Evolutionary conservation across 1,139 yeast species (phyloP), one percentile per base, ranked within the genome.

Genomic region (Sugiyamaella novakii): DNA sequence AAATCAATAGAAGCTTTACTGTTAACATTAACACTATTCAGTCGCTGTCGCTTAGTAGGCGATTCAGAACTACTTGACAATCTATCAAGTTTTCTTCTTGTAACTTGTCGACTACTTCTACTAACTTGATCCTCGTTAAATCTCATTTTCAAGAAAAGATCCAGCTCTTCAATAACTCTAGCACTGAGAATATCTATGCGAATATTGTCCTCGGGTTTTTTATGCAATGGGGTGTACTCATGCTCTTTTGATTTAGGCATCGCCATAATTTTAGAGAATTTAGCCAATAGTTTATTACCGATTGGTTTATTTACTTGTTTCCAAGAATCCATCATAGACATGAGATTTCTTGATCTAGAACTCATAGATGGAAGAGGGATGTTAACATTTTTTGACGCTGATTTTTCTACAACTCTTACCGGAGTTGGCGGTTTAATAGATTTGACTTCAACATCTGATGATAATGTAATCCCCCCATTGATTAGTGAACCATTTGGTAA

Each of bases 101-200:
- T 29, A 10, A 11, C 18, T 38, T 35, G 19, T 29, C 12, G n/a
- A 36, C 38, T 22, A 28, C 14, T 19, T 34, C 36, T 11, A 15
- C 31, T 29, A 6, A 11, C 12, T 3, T 25, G n/a, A 29, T 15
- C 5, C 18, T 47, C 50, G 11, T 50, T 25, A 3, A 36, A 45
- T 17, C 25, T 58, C 36, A 40, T 33, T 41, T 58, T 54, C 34
- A 64, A 44, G 21, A 61, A 56, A n/a, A 52, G 46, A 31, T 75
- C 77, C 17, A 87, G 78, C 63, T 88, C 95, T 58, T 84, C 87
- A 35, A 87, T 77, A 1, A 87, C 84, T 57, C 94, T 72, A 2
- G 94, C 92, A 63, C 94, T 83, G 50, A 88, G 70, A 11, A 86
- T 72, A 67, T 88, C 97, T 47, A 42, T 42, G 22, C 46, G 46